A percentile compares a stretch with the other conserved stretches of the same genome.
Conservation (phyloP, 2,329 filamentous ascomycete species). For the Neophaeococcomyces aloes region DNA sequence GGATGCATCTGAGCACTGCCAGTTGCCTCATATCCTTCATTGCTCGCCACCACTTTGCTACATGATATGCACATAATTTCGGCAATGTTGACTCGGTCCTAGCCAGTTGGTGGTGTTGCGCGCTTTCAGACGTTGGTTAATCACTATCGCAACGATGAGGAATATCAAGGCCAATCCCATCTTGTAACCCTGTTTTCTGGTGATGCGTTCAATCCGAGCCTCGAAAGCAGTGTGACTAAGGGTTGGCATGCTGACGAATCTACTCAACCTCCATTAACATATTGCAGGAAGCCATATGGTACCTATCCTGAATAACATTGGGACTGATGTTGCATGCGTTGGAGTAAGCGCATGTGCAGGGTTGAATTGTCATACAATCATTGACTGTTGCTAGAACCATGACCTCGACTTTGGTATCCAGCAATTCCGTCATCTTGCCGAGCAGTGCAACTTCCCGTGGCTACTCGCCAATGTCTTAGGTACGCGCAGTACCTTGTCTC, state of each 20-base stretch:
- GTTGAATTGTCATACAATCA: neutral
- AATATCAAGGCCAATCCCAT: conserved; percentile 53
- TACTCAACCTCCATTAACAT: no score
- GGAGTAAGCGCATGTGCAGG: conserved; percentile 47
- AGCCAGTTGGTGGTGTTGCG: conserved; percentile 66
- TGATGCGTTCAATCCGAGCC: conserved; percentile 82
- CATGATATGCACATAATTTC: conserved; percentile 44
- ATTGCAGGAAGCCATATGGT: conserved; percentile 62
- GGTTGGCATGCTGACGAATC: conserved; percentile 35
- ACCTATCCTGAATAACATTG: conserved; percentile 65
- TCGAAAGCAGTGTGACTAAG: conserved; percentile 84
- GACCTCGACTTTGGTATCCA: conserved; percentile 84
- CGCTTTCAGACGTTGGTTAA: conserved; percentile 71
- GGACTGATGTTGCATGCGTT: conserved; percentile 70
- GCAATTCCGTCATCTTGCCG: conserved; percentile 63
- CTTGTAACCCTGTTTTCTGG: conserved; percentile 78
- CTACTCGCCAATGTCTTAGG: conserved; percentile 64
- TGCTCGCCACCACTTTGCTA: conserved; percentile 29
- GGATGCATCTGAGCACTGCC: neutral
- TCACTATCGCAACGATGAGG: conserved; percentile 56
- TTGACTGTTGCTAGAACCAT: conserved; percentile 54
- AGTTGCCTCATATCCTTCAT: conserved; percentile 5
- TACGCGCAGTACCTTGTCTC: conserved; percentile 1
- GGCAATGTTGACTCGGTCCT: conserved; percentile 33
- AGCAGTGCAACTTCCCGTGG: conserved; percentile 78